Conservation (phyloP, 257 asterid species). For the Linaria vulgaris region DNA sequence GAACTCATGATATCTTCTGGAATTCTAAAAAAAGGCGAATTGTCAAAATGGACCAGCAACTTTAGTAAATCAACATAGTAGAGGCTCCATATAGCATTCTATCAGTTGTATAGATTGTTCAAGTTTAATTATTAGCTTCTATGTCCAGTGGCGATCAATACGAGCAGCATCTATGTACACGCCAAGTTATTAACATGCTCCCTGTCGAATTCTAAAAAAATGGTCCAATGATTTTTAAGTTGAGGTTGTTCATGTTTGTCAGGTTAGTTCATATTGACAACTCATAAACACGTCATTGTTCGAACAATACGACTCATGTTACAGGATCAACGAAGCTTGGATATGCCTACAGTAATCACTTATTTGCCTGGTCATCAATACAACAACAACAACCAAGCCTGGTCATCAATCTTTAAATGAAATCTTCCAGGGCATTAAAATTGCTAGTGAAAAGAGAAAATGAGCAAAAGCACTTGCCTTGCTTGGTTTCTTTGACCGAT, state of each 20-base stretch:
- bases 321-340: constrained; percentile 5
- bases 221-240: background rate
- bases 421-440: background rate
- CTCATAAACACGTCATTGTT: constrained; percentile 8
- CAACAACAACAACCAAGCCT: no score
- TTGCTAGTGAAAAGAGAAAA: constrained; percentile 12
- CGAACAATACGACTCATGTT: constrained; percentile 8
- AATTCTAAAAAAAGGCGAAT: constrained; percentile 3
- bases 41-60: background rate
- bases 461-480: constrained; percentile 55
- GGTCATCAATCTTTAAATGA: background rate
- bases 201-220: background rate
- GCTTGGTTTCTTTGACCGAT: constrained; percentile 55
- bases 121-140: constrained; percentile 1
- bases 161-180: background rate
- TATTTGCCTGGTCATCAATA: background rate
- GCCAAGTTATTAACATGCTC: background rate
- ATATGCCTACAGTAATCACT: constrained; percentile 8
- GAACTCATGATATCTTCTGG: background rate
- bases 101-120: background rate
- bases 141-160: background rate
- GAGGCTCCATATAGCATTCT: background rate
- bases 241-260: background rate
- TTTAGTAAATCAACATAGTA: background rate
- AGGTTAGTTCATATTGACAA: constrained; percentile 13